phyloP scores from a whole-genome alignment of 2,329 filamentous ascomycete species.

The Penicillium griseofulvum region DNA sequence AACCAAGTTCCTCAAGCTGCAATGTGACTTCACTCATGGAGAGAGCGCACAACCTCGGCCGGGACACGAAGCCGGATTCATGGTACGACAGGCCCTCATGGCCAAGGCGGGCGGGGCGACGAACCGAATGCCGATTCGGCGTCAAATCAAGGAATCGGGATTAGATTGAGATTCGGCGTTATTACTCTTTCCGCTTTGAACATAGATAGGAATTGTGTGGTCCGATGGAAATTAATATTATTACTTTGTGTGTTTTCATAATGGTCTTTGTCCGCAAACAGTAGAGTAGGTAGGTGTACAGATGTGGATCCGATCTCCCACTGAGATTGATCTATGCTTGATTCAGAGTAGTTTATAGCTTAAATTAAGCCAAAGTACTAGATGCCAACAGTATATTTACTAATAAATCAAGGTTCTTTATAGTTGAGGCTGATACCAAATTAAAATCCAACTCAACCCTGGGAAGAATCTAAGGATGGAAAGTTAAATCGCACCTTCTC shows the following conservation, averaged over 20 bases:
- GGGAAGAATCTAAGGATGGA: background rate
- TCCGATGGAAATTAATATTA: constrained; percentile 5
- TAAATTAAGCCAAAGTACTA: background rate
- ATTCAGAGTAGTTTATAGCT: background rate
- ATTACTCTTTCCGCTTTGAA: constrained; percentile 10
- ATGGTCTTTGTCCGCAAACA: constrained; percentile 22
- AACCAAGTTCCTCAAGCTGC: constrained; percentile 41
- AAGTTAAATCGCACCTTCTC: background rate
- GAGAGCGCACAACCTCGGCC: constrained; percentile 45
- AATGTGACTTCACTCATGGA: constrained; percentile 48
- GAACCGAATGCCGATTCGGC: constrained; percentile 26
- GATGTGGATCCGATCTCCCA: background rate
- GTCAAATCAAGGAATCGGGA: constrained; percentile 8
- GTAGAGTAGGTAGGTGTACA: background rate
- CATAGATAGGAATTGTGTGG: constrained; percentile 15
- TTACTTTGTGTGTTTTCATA: background rate
- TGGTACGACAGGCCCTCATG: constrained; percentile 39
- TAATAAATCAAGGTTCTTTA: background rate
- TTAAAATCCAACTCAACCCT: background rate
- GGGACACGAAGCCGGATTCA: constrained; percentile 41
- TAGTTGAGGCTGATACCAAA: background rate
- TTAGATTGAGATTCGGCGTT: constrained; percentile 4
- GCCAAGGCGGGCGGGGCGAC: constrained; percentile 25
- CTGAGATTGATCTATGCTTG: background rate
- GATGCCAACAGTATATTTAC: background rate